Base-by-base conservation (phyloP, 805 yeast species). In the Candida ortonii region DNA sequence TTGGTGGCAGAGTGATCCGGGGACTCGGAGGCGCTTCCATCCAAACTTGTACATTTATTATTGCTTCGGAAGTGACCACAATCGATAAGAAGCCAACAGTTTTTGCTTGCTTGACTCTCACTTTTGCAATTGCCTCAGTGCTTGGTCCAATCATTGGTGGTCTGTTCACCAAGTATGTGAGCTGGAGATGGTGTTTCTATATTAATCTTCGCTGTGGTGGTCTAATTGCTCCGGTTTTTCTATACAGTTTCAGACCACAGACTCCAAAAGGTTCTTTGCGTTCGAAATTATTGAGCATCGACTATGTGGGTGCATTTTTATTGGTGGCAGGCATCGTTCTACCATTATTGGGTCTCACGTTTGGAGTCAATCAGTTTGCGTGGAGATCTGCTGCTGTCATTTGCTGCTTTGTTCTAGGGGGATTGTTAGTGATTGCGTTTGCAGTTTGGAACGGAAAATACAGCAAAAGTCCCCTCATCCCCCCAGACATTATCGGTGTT, bases 131-230 rank as follows among this genome's bases (percentile, higher is more conserved):
- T 2, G 71, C 81, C 0, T 65, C 73, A 7, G 77, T 74, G 7
- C 44, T 67, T 15, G 87, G 87, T 1, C 87, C 88, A 0, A 60
- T 78, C 24, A 51, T 80, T 16, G 87, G 86, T 10, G 87, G 87
- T 19, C 79, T 77, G 0, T 71, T 82, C 37, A 68, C 84, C 1
- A 58, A 70, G 33, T 29, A 38, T 26, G 75, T 68, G 4, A 60
- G 74, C n/a, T 81, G 88, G 88, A 64, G 88, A 46, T 80, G 87
- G 85, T 75, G 84, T 47, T 82, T 80, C 50, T 82, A 74, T 55
- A 65, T 82, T 43, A 81, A 80, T 54, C 54, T 82, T 25, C 84
- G 86, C 6, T 55, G 78, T 20, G 83, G 84, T 16, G 85, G 79
- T 1, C 34, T 64, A 0, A 71, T 76, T 0, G 49, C 67, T 13